These are phyloP conservation scores for Ceratocystiopsis brevicomis DNA, from an alignment of 2,329 filamentous ascomycete genomes.

Conservation along the genomic window DNA sequence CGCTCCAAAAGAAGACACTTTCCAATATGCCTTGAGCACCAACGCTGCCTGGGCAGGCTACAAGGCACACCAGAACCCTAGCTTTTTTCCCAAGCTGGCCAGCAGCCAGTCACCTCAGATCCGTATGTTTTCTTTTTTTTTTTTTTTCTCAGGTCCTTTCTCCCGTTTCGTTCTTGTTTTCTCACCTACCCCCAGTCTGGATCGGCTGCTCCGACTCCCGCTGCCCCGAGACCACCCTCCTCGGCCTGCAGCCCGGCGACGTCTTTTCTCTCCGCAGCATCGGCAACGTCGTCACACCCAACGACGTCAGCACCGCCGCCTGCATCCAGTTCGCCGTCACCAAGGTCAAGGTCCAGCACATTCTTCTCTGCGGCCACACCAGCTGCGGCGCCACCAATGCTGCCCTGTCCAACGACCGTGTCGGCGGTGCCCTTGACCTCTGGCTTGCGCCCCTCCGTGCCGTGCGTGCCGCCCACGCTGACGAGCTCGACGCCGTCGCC, in stretches of 20 bases:
- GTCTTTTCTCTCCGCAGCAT: constrained; percentile 86
- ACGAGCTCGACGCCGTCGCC: constrained; percentile 34
- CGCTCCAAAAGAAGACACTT: constrained; percentile 28
- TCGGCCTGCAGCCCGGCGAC: constrained; percentile 62
- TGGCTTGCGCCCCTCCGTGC: constrained; percentile 34
- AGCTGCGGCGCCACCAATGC: constrained; percentile 48
- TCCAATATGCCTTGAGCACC: constrained; percentile 42
- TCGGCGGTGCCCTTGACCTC: constrained; percentile 35
- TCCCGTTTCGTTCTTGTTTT: background rate
- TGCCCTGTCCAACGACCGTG: constrained; percentile 26
- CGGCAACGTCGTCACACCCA: constrained; percentile 59
- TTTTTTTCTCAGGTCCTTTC: background rate
- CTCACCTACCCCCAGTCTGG: constrained; percentile 38
- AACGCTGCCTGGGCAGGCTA: constrained; percentile 55
- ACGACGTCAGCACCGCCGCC: constrained; percentile 54
- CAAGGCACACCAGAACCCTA: constrained; percentile 44
- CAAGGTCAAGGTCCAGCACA: constrained; percentile 51
- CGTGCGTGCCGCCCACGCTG: constrained; percentile 25
- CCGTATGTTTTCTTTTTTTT: constrained; percentile 17
- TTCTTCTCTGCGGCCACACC: constrained; percentile 52
- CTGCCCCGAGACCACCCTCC: constrained; percentile 64
- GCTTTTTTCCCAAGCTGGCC: constrained; percentile 50
- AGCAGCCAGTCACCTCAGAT: constrained; percentile 47
- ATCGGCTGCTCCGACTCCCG: constrained; percentile 76
- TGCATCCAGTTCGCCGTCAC: constrained; percentile 67